These are phyloP conservation scores for Bothriochloa decipiens DNA, from an alignment of 176 grass and related monocot species.

Conservation along the genomic window DNA sequence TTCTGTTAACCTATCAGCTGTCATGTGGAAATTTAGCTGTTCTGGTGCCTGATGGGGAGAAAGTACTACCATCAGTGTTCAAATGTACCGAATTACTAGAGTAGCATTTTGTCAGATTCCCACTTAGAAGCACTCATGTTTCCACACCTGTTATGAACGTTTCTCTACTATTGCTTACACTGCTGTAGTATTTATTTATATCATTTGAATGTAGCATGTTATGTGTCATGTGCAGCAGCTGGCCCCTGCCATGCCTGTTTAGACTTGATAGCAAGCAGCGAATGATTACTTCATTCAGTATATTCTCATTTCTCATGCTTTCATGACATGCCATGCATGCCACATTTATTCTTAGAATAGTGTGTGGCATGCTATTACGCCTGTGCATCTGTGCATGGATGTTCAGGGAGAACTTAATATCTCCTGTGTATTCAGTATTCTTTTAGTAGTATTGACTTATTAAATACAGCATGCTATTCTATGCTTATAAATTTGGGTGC, in stretches of 20 bases:
- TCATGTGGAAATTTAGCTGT: neutral
- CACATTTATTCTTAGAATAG: constrained; percentile 29
- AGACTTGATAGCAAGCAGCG: neutral
- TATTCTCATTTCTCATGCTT: neutral
- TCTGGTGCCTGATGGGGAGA: constrained; percentile 1
- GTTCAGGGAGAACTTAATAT: constrained; percentile 15
- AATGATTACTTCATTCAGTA: constrained; percentile 25
- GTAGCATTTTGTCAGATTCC: constrained; percentile 23
- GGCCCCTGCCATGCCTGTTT: constrained; percentile 14
- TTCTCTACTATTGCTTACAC: neutral
- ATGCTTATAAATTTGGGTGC: neutral
- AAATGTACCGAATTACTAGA: neutral
- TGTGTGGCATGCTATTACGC: neutral
- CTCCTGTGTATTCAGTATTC: constrained; percentile 6
- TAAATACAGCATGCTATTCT: constrained; percentile 24
- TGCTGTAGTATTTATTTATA: constrained; percentile 19
- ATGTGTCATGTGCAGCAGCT: constrained; percentile 12
- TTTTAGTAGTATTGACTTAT: constrained; percentile 28
- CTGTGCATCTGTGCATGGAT: neutral
- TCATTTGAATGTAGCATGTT: constrained; percentile 9
- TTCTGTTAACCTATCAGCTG: neutral
- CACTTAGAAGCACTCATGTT: constrained; percentile 31
- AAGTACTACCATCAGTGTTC: constrained; percentile 15
- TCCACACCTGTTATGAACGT: constrained; percentile 23
- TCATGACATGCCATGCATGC: constrained; percentile 10